phyloP scores from a whole-genome alignment of 257 asterid genomes.

The Apocynum venetum region DNA sequence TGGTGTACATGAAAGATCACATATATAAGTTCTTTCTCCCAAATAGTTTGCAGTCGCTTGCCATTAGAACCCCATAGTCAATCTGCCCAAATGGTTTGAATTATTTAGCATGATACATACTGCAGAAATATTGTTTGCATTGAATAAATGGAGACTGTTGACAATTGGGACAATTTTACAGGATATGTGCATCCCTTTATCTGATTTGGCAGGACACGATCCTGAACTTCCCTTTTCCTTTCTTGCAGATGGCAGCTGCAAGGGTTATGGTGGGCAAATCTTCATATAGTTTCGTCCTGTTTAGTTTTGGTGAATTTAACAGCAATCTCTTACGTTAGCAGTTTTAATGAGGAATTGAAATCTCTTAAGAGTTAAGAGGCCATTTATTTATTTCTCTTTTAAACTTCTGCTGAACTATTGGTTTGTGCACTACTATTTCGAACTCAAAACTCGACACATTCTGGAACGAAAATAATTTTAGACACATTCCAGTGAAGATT shows the following conservation, averaged over 20 bases:
- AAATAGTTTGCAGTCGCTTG: background rate
- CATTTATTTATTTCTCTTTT: background rate
- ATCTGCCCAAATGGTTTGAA: background rate
- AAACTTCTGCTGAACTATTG: background rate
- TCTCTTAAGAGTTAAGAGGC: background rate
- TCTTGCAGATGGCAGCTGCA: conserved; percentile 4
- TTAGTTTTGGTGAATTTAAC: background rate
- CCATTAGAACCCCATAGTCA: background rate
- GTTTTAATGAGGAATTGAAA: background rate
- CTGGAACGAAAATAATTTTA: too few relatives aligned
- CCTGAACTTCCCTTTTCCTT: background rate
- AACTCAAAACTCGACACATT: too few relatives aligned
- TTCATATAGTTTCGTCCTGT: background rate
- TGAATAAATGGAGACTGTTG: background rate
- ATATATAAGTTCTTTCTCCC: background rate
- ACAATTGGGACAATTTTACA: background rate
- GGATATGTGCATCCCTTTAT: background rate
- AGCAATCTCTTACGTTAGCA: background rate
- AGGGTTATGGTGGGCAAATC: background rate
- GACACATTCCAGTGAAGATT: too few relatives aligned
- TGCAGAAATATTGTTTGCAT: background rate
- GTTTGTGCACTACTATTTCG: too few relatives aligned
- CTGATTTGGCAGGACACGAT: background rate
- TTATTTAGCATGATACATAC: background rate
- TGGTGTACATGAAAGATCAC: background rate